Conservation (phyloP, 73 alveolate genomes). For the Diophrys sp. region DNA sequence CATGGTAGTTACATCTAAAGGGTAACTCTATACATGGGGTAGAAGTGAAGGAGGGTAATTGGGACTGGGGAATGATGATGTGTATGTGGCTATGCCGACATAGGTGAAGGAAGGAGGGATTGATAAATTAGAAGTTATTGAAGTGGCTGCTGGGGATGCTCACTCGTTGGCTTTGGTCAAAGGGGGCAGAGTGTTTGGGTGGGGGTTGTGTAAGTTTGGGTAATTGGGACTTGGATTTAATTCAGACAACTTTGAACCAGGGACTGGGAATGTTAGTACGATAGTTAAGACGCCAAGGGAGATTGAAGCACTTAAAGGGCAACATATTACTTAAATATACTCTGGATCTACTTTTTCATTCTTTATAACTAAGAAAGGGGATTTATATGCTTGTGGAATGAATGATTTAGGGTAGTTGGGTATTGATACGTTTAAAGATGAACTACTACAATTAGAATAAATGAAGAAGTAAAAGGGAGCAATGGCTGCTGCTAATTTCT, state of each 20-base stretch:
- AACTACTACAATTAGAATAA: conserved; percentile 28
- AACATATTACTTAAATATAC: conserved; percentile 47
- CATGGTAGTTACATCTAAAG: conserved; percentile 74
- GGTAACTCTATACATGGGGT: conserved; percentile 88
- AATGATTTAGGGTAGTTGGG: conserved; percentile 93
- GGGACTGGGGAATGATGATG: conserved; percentile 45
- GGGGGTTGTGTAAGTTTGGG: conserved; percentile 82
- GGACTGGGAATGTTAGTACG: conserved; percentile 75
- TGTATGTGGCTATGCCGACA: conserved; percentile 6
- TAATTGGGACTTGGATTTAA: conserved; percentile 76
- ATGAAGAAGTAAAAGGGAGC: conserved; percentile 42
- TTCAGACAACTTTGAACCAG: conserved; percentile 89
- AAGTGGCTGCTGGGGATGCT: conserved; percentile 89
- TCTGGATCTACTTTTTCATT: conserved; percentile 85
- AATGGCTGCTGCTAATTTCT: conserved; percentile 12
- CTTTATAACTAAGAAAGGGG: conserved; percentile 77
- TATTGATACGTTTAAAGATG: conserved; percentile 63
- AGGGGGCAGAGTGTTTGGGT: conserved; percentile 80
- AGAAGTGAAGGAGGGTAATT: conserved; percentile 86
- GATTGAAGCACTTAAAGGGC: conserved; percentile 54
- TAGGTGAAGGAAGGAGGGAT: background rate
- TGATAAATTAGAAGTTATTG: conserved; percentile 29
- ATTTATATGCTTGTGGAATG: conserved; percentile 89
- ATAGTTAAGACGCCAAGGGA: conserved; percentile 68
- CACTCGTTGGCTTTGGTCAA: conserved; percentile 77